Percentiles rank a stretch among this genome's conserved stretches.
Evolutionary conservation across 768 basidiomycete species (phyloP).

Genomic region (Rhizopogon salebrosus): DNA sequence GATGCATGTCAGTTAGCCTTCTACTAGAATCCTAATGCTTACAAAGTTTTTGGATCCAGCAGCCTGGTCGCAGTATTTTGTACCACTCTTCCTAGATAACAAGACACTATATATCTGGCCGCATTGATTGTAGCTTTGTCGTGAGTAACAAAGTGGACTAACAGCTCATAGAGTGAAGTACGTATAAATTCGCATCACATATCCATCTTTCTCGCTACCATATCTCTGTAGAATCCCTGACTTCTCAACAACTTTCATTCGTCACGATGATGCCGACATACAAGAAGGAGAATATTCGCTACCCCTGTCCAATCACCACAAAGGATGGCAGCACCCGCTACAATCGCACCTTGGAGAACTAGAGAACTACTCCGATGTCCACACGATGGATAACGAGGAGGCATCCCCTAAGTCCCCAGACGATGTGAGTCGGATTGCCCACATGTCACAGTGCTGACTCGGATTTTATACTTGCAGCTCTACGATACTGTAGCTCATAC

Average conservation of each 20-base stretch:
- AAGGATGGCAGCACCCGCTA: conserved; percentile 15
- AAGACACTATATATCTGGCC: background rate
- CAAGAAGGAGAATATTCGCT: background rate
- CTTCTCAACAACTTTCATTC: too few relatives aligned
- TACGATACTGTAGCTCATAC: conserved; percentile 25
- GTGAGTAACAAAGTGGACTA: background rate
- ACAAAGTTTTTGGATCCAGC: too few relatives aligned
- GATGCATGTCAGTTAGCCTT: too few relatives aligned
- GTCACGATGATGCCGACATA: background rate
- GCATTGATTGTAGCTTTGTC: background rate
- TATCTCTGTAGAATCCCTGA: background rate
- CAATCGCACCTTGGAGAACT: conserved; percentile 19
- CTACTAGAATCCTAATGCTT: too few relatives aligned
- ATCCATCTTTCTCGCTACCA: background rate
- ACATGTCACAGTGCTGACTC: background rate
- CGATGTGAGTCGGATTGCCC: conserved; percentile 7
- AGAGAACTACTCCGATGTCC: conserved; percentile 22
- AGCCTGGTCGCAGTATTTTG: too few relatives aligned
- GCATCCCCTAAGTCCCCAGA: conserved; percentile 8
- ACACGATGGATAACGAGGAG: conserved; percentile 12
- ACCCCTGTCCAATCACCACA: conserved; percentile 2
- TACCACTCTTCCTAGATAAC: too few relatives aligned
- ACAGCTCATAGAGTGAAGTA: background rate
- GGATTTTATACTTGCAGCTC: conserved; percentile 15
- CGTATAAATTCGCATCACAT: background rate